Conservation (phyloP, 225 moss, liverwort and hornwort species). For the Pseudoscleropodium purum region DNA sequence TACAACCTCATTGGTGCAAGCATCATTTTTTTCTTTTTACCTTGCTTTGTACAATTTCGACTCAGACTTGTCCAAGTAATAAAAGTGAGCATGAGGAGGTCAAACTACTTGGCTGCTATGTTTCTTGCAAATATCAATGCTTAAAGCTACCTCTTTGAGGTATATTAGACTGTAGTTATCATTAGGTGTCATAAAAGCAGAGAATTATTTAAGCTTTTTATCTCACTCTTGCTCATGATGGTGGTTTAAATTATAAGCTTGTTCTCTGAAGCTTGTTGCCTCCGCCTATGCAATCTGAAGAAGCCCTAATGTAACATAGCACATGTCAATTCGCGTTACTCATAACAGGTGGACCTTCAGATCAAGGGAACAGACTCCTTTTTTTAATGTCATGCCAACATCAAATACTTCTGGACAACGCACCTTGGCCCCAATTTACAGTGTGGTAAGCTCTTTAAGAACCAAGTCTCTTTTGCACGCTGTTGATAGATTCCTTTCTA, state of each 20-base stretch:
- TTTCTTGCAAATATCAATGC: neutral
- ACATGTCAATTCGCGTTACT: neutral
- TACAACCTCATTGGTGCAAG: neutral
- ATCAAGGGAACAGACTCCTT: slow-evolving; percentile 69
- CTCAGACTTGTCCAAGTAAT: neutral
- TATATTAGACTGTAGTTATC: neutral
- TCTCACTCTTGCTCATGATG: neutral
- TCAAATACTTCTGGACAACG: slow-evolving; percentile 48
- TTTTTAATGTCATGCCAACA: slow-evolving; percentile 73
- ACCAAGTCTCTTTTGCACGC: neutral
- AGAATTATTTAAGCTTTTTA: neutral
- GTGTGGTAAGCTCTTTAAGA: slow-evolving; percentile 50
- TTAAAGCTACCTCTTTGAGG: neutral
- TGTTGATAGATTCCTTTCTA: neutral
- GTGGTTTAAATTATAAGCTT: neutral
- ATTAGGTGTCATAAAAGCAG: neutral
- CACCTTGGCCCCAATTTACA: slow-evolving; percentile 71
- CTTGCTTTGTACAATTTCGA: no score
- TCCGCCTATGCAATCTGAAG: neutral
- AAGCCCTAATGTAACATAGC: neutral
- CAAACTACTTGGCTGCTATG: neutral
- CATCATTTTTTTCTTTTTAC: neutral
- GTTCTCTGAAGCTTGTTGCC: neutral
- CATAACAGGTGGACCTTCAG: slow-evolving; percentile 81
- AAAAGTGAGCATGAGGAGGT: neutral